Conservation (phyloP, 805 yeast genomes). For the Scheffersomyces ergatensis region DNA sequence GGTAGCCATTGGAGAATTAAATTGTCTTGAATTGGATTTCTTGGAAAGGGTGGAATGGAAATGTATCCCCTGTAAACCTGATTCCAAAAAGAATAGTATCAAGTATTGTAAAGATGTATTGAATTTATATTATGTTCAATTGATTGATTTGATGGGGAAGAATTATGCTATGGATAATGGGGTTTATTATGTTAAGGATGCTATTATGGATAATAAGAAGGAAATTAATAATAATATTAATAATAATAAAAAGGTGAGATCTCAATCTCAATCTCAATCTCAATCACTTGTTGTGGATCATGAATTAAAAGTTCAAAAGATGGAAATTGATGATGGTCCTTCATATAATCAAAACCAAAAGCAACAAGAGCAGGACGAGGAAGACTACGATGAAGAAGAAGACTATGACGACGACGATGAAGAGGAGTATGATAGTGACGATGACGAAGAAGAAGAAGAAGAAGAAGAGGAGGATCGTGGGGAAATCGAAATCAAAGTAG, state of each 20-base stretch:
- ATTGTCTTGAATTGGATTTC: constrained; percentile 86
- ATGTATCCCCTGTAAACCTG: constrained; percentile 38
- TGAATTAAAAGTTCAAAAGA: constrained; percentile 2
- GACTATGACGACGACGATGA: constrained; percentile 4
- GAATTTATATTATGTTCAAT: constrained; percentile 36
- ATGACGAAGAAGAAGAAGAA: constrained; percentile 3
- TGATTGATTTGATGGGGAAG: constrained; percentile 41
- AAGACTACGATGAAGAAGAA: neutral
- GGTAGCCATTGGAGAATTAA: constrained; percentile 75
- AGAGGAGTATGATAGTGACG: constrained; percentile 3
- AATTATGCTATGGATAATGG: constrained; percentile 15
- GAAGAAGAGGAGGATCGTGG: neutral
- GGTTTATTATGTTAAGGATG: constrained; percentile 5
- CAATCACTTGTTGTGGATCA: neutral
- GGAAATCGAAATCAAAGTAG: too few relatives aligned
- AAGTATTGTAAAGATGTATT: constrained; percentile 35
- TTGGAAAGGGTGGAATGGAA: constrained; percentile 73
- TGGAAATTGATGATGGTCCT: neutral
- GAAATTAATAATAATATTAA: neutral
- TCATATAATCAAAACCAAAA: neutral
- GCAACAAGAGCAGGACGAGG: constrained; percentile 4
- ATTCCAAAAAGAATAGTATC: constrained; percentile 3
- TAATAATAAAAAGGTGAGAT: neutral
- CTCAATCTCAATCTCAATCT: neutral
- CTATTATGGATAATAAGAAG: neutral